Evolutionary conservation across 179 eudicot species (phyloP), one percentile per base, ranked within the genome.

Genomic region (Heliamphora pulchella): DNA sequence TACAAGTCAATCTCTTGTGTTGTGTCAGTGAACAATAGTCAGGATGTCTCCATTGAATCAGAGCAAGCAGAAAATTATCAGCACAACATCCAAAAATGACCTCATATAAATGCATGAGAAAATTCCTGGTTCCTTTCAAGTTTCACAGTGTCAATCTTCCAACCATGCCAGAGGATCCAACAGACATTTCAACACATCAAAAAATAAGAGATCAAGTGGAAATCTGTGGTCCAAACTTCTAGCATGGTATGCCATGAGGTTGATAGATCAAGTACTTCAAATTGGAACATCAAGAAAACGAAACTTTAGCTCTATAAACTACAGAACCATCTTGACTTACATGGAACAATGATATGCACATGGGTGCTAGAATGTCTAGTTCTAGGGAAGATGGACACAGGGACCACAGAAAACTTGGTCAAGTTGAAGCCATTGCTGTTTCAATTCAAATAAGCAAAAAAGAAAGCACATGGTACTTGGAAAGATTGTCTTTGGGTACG

Each of bases 391-490:
- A 77, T 22, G 18, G 71, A n/a, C 18, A 9, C 62, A 65, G 22
- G 17, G 80, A 51, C 50, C 63, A 17, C 17, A 44, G 31, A 50
- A 43, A 31, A 43, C 70, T 57, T 43, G 68, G 20, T 71, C 47
- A 58, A 71, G 76, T 43, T n/a, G 66, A 53, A 68, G 39, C 15
- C 22, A 80, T 59, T 48, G 13, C 9, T 59, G 44, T 20, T 20
- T 41, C 77, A 59, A 80, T 80, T 15, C 59, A 59, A 3, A 2
- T 31, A 2, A 80, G 39, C 67, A 75, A 58, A 76, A 31, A 31
- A 0, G 31, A 31, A 31, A 31, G 31, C 53, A n/a, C 2, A 43
- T 4, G 17, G 39, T 76, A 18, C 41, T 46, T 63, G 47, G 17
- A 47, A 77, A 5, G 18, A 61, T 47, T 4, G 43, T 14, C 61